Evolutionary conservation across 208 protist genomes (phyloP).

Genomic region (Crithidia fasciculata): DNA sequence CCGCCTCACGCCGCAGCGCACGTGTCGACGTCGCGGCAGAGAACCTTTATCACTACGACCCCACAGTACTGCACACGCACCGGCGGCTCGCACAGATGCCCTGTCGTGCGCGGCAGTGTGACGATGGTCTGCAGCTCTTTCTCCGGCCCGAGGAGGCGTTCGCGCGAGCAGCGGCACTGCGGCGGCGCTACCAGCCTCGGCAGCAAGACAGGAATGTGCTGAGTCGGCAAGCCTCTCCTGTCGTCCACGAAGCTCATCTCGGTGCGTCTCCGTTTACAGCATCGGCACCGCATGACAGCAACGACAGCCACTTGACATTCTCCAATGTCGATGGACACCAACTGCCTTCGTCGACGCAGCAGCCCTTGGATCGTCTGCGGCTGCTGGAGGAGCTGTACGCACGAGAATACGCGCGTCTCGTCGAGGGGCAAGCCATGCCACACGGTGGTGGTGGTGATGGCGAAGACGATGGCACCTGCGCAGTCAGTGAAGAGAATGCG

Average conservation of each 20-base stretch:
- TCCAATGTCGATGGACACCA: too few relatives aligned
- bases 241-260: too few relatives aligned
- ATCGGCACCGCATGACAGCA: too few relatives aligned
- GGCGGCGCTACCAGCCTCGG: background rate
- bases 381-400: slow-evolving; percentile 12
- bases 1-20: slow-evolving; percentile 15
- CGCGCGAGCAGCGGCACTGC: slow-evolving; percentile 5
- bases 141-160: slow-evolving; percentile 18
- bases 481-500: background rate
- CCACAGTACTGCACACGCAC: slow-evolving; percentile 24
- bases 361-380: background rate
- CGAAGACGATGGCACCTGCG: too few relatives aligned
- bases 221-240: too few relatives aligned
- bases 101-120: slow-evolving; percentile 21
- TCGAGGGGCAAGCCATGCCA: too few relatives aligned
- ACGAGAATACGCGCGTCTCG: background rate
- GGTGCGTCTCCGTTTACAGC: too few relatives aligned
- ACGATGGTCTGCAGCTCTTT: slow-evolving; percentile 27
- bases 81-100: slow-evolving; percentile 17
- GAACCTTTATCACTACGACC: slow-evolving; percentile 22
- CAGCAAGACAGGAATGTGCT: background rate
- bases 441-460: too few relatives aligned
- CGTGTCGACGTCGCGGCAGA: slow-evolving; percentile 16
- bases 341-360: background rate
- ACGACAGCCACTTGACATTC: background rate